These are phyloP conservation scores for Quercus rubra DNA, from an alignment of 306 rosid species.

Conservation along the genomic window DNA sequence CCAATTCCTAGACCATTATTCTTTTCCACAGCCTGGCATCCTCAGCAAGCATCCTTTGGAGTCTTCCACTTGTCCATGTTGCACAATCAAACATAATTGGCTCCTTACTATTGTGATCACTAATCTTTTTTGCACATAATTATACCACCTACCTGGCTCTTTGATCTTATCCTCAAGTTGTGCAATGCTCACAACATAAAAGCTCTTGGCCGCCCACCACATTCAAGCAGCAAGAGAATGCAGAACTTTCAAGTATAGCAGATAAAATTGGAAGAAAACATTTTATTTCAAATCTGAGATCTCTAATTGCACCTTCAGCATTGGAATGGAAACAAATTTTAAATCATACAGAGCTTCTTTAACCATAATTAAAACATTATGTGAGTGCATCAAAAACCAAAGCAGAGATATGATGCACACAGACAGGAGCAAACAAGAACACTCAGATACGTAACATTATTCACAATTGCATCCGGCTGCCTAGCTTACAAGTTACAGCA, in stretches of 20 bases:
- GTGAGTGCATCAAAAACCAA: not conserved
- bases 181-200: not conserved
- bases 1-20: not conserved
- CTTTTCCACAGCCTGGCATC: not conserved
- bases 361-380: not conserved
- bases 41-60: not conserved
- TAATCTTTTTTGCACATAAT: not conserved
- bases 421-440: too few relatives aligned
- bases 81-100: not conserved
- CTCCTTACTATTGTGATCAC: not conserved
- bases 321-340: too few relatives aligned
- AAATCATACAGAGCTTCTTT: not conserved
- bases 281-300: not conserved
- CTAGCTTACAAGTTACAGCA: not conserved
- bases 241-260: not conserved
- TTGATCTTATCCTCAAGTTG: not conserved
- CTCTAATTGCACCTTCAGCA: not conserved
- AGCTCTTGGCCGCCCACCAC: not conserved
- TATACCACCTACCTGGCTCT: not conserved
- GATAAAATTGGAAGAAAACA: not conserved
- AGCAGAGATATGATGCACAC: too few relatives aligned
- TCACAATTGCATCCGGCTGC: not conserved
- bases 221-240: not conserved
- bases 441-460: not conserved
- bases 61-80: not conserved